Evolutionary conservation across 108 stramenopile genomes (phyloP).

Genomic region (Fistulifera solaris): DNA sequence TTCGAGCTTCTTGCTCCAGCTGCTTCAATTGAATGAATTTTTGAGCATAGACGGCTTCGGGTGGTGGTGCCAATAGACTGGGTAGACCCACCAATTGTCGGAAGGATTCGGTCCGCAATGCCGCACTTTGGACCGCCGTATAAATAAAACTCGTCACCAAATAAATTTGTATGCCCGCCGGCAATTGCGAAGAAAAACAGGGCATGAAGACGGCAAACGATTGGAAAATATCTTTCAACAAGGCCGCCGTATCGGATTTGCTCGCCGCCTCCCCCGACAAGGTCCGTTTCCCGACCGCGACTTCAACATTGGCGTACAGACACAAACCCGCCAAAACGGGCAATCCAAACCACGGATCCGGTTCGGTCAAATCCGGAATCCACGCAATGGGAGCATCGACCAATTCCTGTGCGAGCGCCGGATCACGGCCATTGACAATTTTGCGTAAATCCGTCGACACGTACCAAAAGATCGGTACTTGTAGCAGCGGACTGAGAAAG

Average conservation of each 20-base stretch:
- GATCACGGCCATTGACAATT: conserved; percentile 75
- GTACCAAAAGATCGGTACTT: conserved; percentile 78
- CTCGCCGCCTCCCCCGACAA: conserved; percentile 54
- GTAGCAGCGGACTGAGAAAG: conserved; percentile 68
- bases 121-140: conserved; percentile 59
- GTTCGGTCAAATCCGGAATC: conserved; percentile 78
- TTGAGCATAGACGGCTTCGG: conserved; percentile 47
- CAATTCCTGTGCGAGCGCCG: conserved; percentile 64
- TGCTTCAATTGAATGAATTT: conserved; percentile 64
- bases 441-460: conserved; percentile 65
- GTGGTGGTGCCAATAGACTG: conserved; percentile 39
- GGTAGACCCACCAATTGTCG: conserved; percentile 55
- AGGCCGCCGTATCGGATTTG: conserved; percentile 44
- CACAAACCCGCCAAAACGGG: conserved; percentile 60
- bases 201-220: conserved; percentile 81
- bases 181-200: conserved; percentile 69
- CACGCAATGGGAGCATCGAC: conserved; percentile 43
- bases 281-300: conserved; percentile 57
- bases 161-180: conserved; percentile 75
- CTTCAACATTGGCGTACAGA: conserved; percentile 74
- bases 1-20: conserved; percentile 50
- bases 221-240: conserved; percentile 77
- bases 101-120: conserved; percentile 51
- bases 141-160: conserved; percentile 69
- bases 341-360: conserved; percentile 82